These are phyloP conservation scores for Aciculoconidium aculeatum DNA, from an alignment of 805 yeast species.

Conservation along the genomic window DNA sequence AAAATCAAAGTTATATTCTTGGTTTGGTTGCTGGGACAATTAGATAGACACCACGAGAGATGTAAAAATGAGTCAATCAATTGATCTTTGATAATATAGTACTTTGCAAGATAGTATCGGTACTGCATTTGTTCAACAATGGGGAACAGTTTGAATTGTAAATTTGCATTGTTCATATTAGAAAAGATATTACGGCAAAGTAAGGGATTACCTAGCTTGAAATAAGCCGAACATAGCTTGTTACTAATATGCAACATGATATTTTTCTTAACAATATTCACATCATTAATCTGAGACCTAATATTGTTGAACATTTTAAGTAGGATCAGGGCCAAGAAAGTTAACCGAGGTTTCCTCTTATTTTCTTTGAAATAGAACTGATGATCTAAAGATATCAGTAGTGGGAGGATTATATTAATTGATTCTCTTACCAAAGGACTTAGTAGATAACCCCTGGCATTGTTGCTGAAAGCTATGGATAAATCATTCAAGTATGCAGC, in stretches of 20 bases:
- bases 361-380: slow-evolving; percentile 39
- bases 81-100: slow-evolving; percentile 48
- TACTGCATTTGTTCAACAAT: slow-evolving; percentile 45
- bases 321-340: slow-evolving; percentile 48
- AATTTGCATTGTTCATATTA: slow-evolving; percentile 48
- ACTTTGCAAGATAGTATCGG: slow-evolving; percentile 50
- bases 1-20: slow-evolving; percentile 39
- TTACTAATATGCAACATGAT: slow-evolving; percentile 50
- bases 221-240: slow-evolving; percentile 51
- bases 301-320: slow-evolving; percentile 57
- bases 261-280: slow-evolving; percentile 36
- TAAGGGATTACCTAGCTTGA: slow-evolving; percentile 48
- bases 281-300: slow-evolving; percentile 40
- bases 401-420: slow-evolving; percentile 36
- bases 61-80: slow-evolving; percentile 44
- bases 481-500: slow-evolving; percentile 43
- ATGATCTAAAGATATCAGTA: slow-evolving; percentile 35
- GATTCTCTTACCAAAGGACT: slow-evolving; percentile 30
- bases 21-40: slow-evolving; percentile 27
- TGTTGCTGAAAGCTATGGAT: slow-evolving; percentile 45
- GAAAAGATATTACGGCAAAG: slow-evolving; percentile 58
- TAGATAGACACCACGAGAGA: slow-evolving; percentile 47
- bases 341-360: slow-evolving; percentile 38
- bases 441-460: slow-evolving; percentile 32
- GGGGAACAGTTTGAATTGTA: slow-evolving; percentile 36